Conservation (phyloP, 2,329 filamentous ascomycete genomes). For the Whalleya microplaca region DNA sequence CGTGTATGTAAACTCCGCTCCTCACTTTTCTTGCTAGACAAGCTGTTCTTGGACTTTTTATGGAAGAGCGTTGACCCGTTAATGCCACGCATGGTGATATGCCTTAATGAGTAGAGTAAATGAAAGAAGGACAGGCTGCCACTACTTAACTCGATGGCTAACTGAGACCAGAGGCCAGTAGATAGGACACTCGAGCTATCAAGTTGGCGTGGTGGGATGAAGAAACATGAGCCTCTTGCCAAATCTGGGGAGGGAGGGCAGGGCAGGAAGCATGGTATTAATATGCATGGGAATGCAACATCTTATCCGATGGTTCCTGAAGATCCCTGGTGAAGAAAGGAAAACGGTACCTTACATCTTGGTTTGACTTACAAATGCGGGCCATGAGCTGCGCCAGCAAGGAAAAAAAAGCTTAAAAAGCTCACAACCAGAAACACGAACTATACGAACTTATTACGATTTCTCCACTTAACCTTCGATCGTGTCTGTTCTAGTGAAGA, state of each 20-base stretch:
- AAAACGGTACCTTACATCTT: slow-evolving; percentile 30
- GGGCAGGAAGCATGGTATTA: slow-evolving; percentile 18
- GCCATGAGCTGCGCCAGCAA: not conserved
- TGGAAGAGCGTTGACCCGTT: slow-evolving; percentile 32
- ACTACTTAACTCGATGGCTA: slow-evolving; percentile 9
- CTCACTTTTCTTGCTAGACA: slow-evolving; percentile 23
- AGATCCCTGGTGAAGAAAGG: slow-evolving; percentile 23
- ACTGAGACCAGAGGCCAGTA: slow-evolving; percentile 13
- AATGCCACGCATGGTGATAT: slow-evolving; percentile 22
- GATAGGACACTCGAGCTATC: slow-evolving; percentile 10
- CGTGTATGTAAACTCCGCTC: slow-evolving; percentile 23
- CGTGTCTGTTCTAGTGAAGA: not conserved
- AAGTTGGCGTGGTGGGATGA: slow-evolving; percentile 15
- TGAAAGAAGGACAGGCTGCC: slow-evolving; percentile 14
- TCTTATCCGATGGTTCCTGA: slow-evolving; percentile 32
- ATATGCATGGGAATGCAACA: slow-evolving; percentile 15
- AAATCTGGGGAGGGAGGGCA: not conserved
- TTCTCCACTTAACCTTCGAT: slow-evolving; percentile 11
- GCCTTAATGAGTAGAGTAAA: slow-evolving; percentile 12
- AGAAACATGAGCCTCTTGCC: slow-evolving; percentile 2
- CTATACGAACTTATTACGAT: not conserved
- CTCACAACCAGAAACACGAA: not conserved
- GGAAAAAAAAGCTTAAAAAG: not conserved
- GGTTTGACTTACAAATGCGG: slow-evolving; percentile 10
- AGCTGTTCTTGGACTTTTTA: slow-evolving; percentile 33